Conservation (phyloP, 2,329 filamentous ascomycete species). For the Ceratocystis variospora region DNA sequence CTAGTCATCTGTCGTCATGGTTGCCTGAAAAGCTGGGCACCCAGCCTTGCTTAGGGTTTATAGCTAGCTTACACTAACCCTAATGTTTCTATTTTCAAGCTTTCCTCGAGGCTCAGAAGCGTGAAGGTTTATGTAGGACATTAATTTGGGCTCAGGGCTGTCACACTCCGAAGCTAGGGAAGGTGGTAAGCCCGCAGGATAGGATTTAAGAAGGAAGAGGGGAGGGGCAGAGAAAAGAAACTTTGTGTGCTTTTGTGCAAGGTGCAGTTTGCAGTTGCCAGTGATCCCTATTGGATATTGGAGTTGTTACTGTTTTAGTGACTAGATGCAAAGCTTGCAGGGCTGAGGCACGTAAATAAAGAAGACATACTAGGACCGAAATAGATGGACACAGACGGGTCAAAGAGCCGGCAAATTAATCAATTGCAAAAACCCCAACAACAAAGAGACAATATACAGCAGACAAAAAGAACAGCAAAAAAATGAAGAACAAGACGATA, state of each 20-base stretch:
- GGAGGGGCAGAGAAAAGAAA: background rate
- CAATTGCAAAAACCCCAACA: too few species aligned
- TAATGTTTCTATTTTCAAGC: background rate
- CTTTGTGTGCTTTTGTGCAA: background rate
- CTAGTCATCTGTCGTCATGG: background rate
- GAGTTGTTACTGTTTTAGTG: background rate
- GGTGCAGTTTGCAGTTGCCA: background rate
- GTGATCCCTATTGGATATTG: background rate
- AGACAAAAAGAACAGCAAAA: too few species aligned
- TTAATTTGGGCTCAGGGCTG: background rate
- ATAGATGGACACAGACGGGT: background rate
- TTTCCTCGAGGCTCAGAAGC: too few species aligned
- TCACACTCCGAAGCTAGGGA: background rate
- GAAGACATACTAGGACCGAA: background rate
- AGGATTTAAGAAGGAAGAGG: background rate
- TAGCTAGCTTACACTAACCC: accelerated
- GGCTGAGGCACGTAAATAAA: slow-evolving; percentile 2
- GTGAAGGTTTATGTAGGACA: background rate
- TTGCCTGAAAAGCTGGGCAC: slow-evolving; percentile 15
- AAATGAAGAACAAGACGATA: background rate
- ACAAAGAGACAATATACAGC: too few species aligned
- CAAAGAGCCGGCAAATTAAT: background rate
- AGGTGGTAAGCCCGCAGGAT: background rate
- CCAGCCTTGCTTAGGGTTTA: background rate
- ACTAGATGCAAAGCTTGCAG: background rate